Conservation (phyloP, 2,329 filamentous ascomycete species). For the Trichoderma endophyticum region DNA sequence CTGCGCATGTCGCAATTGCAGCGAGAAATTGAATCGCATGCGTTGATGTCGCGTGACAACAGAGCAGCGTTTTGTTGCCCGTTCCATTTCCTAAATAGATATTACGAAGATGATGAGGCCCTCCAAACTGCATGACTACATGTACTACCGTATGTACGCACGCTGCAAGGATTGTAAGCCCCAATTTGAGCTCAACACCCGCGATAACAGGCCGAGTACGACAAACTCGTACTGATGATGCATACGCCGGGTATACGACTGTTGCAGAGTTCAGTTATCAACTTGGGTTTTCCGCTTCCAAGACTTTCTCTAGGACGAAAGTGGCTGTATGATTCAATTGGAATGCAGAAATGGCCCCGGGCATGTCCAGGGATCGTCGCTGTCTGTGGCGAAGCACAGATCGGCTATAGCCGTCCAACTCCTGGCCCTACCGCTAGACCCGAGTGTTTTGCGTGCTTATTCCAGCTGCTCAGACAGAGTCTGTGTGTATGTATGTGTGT, state of each 20-base stretch:
- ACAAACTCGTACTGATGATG: neutral
- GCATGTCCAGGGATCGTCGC: neutral
- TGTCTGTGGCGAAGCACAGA: conserved; percentile 16
- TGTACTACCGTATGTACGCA: neutral
- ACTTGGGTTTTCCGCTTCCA: neutral
- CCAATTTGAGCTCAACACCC: conserved; percentile 1
- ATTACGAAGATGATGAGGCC: neutral
- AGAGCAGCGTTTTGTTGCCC: neutral
- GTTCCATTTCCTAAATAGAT: neutral
- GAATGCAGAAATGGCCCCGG: neutral
- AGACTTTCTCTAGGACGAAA: neutral
- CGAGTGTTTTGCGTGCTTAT: conserved; percentile 3
- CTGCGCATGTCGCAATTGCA: neutral
- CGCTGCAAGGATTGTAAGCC: conserved; percentile 3
- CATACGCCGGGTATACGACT: neutral
- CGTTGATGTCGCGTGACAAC: neutral
- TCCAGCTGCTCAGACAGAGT: neutral
- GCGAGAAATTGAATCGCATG: neutral
- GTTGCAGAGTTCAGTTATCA: neutral
- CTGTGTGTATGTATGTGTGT: neutral
- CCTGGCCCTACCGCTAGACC: conserved; percentile 3
- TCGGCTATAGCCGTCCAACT: conserved; percentile 9
- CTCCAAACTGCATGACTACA: neutral
- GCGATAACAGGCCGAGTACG: neutral
- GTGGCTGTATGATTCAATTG: neutral